Evolutionary conservation across 129 eudicot genomes (phyloP).

Genomic region (Centaurea solstitialis): DNA sequence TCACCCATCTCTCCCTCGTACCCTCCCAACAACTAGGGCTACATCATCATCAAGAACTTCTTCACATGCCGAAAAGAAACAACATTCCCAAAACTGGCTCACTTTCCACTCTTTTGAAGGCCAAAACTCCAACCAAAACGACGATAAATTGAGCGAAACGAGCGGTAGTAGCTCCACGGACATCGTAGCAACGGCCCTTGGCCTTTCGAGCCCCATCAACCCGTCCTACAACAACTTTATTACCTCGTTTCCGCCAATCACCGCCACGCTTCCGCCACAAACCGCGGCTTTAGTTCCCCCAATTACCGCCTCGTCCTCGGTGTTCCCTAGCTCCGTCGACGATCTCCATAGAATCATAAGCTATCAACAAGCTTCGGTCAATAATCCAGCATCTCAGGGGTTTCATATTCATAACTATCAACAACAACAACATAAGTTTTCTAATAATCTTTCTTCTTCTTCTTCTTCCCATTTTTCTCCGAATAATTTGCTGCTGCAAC

Average conservation of each 20-base stretch:
- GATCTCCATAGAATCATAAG: constrained; percentile 64
- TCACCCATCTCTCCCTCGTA: constrained; percentile 79
- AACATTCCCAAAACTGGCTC: constrained; percentile 8
- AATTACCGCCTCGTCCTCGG: constrained; percentile 12
- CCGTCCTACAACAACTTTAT: constrained; percentile 28
- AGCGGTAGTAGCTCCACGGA: constrained; percentile 52
- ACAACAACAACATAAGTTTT: constrained; percentile 34
- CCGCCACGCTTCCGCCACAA: constrained; percentile 22
- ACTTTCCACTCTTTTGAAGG: constrained; percentile 23
- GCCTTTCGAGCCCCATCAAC: constrained; percentile 38
- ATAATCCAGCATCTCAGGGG: constrained; percentile 21
- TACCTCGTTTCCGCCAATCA: constrained; percentile 32
- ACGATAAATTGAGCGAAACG: constrained; percentile 48
- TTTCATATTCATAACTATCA: constrained; percentile 32
- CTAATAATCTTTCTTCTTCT: constrained; percentile 14
- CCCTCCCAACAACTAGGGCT: constrained; percentile 47
- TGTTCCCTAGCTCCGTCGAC: constrained; percentile 26
- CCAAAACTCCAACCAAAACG: constrained; percentile 29
- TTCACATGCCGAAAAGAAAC: constrained; percentile 12
- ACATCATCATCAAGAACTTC: constrained; percentile 51
- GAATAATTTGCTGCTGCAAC: constrained; percentile 23
- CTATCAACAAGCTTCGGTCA: constrained; percentile 54
- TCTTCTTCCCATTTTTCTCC: constrained; percentile 23
- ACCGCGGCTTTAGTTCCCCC: constrained; percentile 8
- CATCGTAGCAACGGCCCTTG: constrained; percentile 47